Conservation (phyloP, 2,329 filamentous ascomycete genomes). For the Aureobasidium mangrovei region DNA sequence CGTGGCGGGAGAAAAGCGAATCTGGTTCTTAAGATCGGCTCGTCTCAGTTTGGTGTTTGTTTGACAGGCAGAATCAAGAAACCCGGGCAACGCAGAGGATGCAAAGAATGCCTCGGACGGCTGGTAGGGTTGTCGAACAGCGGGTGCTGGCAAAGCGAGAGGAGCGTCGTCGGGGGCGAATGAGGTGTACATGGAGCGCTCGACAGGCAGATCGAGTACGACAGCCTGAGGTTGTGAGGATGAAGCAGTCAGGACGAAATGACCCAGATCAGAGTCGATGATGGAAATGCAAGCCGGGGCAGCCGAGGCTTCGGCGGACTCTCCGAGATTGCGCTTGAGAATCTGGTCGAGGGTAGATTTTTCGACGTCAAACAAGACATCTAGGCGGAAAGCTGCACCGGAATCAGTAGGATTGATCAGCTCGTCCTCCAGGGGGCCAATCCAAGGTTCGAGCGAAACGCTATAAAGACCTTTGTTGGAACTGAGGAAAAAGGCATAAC, state of each 20-base stretch:
- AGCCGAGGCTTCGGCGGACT: slow-evolving; percentile 26
- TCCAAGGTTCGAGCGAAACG: slow-evolving; percentile 50
- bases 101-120: slow-evolving; percentile 53
- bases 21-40: slow-evolving; percentile 55
- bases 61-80: slow-evolving; percentile 48
- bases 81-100: slow-evolving; percentile 45
- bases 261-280: slow-evolving; percentile 49
- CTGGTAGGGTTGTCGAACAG: slow-evolving; percentile 59
- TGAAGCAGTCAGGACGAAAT: slow-evolving; percentile 46
- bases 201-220: slow-evolving; percentile 40
- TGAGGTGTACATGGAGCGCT: slow-evolving; percentile 17
- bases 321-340: slow-evolving; percentile 28
- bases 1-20: slow-evolving; percentile 61
- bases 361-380: slow-evolving; percentile 45
- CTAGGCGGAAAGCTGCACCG: slow-evolving; percentile 48
- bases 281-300: slow-evolving; percentile 39
- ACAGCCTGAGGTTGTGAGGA: slow-evolving; percentile 42
- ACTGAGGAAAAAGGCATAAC: slow-evolving; percentile 52
- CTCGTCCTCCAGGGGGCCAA: slow-evolving; percentile 48
- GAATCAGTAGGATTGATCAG: slow-evolving; percentile 42
- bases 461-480: slow-evolving; percentile 45
- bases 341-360: slow-evolving; percentile 42
- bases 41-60: slow-evolving; percentile 46
- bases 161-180: slow-evolving; percentile 14
- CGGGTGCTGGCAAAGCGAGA: slow-evolving; percentile 36